Evolutionary conservation across 2,329 filamentous ascomycete species (phyloP), one percentile per base, ranked within the genome.

Genomic region (Harringtonia lauricola): DNA sequence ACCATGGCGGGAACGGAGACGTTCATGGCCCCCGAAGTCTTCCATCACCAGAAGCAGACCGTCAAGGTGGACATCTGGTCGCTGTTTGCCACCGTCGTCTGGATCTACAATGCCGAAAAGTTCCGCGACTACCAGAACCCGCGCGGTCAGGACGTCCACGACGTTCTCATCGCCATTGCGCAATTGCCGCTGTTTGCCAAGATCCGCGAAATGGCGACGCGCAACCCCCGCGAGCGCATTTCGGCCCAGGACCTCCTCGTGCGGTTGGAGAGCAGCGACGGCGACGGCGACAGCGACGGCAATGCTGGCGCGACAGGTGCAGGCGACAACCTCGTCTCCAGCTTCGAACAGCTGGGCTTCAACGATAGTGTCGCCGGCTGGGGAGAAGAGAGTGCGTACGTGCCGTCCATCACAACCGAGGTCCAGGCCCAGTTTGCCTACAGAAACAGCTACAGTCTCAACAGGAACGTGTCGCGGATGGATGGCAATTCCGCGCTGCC

Each of bases 21-120:
- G 0, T 59, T 57, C 39, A 59, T 57, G 55, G 56, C 56, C 0
- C 56, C 56, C 3, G 55, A 59, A 29, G 49, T 58, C 0, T 52
- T 46, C 21, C n/a, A 51, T 17, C 35, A 42, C 6, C 17, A 45
- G 8, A 14, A 29, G 13, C 57, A 60, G 41, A 46, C 50, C 2
- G 42, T 41, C 21, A 57, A 55, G 21, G 50, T 54, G 2, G 59
- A 60, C 34, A 55, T 59, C 3, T 60, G 56, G 57, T 59, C 57
- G 1, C 49, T 60, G 2, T 59, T 59, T 33, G 57, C 55, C 19
- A 60, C 59, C 0, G 37, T 55, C 10, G 50, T 55, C 2, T 58
- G 55, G 56, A 51, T 55, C 21, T 39, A 47, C 21, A 47, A 55
- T 21, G 15, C 34, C 0, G 26, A 40, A 5, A 21, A 45, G 1